Evolutionary conservation across 352 stramenopile genomes (phyloP).

Genomic region (Globisporangium middletonii): DNA sequence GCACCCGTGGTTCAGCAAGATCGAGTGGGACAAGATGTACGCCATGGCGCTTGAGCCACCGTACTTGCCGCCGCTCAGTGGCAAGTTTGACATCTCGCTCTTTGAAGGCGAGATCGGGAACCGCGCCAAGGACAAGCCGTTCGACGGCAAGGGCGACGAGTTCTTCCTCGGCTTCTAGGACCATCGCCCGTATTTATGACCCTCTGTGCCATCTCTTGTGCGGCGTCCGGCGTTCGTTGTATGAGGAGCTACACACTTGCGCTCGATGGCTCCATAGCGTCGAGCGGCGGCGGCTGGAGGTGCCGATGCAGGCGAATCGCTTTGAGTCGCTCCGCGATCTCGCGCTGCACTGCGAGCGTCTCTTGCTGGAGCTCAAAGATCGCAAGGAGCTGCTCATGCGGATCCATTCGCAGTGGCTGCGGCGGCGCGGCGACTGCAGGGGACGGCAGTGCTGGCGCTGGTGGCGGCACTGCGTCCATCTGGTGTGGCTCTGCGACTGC

Average conservation of each 20-base stretch:
- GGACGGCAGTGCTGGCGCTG: background rate
- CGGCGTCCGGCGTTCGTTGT: background rate
- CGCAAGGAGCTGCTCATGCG: slow-evolving; percentile 36
- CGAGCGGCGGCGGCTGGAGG: slow-evolving; percentile 29
- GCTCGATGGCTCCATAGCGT: slow-evolving; percentile 50
- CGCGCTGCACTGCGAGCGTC: slow-evolving; percentile 40
- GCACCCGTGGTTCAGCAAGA: slow-evolving; percentile 63
- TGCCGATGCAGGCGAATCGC: slow-evolving; percentile 28
- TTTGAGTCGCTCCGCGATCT: slow-evolving; percentile 41
- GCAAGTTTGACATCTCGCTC: slow-evolving; percentile 66
- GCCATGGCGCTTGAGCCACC: slow-evolving; percentile 45
- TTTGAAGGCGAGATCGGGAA: slow-evolving; percentile 75
- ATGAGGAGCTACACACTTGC: slow-evolving; percentile 36
- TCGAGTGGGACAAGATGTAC: slow-evolving; percentile 77
- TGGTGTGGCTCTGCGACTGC: slow-evolving; percentile 3
- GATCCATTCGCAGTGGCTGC: slow-evolving; percentile 12
- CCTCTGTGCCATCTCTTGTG: background rate
- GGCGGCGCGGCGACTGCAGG: background rate
- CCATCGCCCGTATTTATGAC: background rate
- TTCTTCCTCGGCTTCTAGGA: slow-evolving; percentile 68
- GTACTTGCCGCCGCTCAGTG: slow-evolving; percentile 56
- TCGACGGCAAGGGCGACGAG: slow-evolving; percentile 59
- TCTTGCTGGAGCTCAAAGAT: slow-evolving; percentile 58
- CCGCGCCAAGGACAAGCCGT: slow-evolving; percentile 58
- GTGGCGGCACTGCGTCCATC: background rate